Percentiles rank a stretch among this genome's conserved stretches.
Conservation (phyloP, 768 basidiomycete species). For the Mycena galericulata region DNA sequence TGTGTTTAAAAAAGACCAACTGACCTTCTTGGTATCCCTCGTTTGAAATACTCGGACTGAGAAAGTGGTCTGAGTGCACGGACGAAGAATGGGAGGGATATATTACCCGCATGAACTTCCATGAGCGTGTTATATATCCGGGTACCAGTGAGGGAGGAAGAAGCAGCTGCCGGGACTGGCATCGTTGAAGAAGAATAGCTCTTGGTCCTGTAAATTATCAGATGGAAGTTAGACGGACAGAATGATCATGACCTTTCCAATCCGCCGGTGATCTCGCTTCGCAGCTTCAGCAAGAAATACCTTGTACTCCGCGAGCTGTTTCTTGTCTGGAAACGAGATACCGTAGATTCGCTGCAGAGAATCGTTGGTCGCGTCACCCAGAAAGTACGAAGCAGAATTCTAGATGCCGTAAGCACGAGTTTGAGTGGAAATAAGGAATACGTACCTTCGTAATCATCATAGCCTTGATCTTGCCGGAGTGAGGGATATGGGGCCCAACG, state of each 20-base stretch:
- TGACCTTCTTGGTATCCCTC: slow-evolving; percentile 94
- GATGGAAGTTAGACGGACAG: not conserved
- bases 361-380: slow-evolving; percentile 93
- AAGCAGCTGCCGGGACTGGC: slow-evolving; percentile 95
- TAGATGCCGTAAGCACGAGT: slow-evolving; percentile 42
- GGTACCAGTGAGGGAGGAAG: slow-evolving; percentile 97
- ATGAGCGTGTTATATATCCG: slow-evolving; percentile 95
- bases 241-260: slow-evolving; percentile 73
- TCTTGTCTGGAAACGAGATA: slow-evolving; percentile 98
- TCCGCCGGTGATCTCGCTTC: slow-evolving; percentile 97
- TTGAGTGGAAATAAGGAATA: not conserved
- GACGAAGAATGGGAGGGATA: slow-evolving; percentile 3
- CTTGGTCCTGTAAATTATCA: slow-evolving; percentile 77
- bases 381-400: slow-evolving; percentile 99
- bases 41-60: slow-evolving; percentile 92
- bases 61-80: slow-evolving; percentile 12
- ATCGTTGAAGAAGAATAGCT: slow-evolving; percentile 99
- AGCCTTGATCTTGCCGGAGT: slow-evolving; percentile 97
- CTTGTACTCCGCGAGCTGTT: slow-evolving; percentile 95
- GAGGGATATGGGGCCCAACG: slow-evolving; percentile 96
- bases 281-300: slow-evolving; percentile 96
- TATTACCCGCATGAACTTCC: slow-evolving; percentile 89
- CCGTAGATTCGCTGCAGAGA: slow-evolving; percentile 97
- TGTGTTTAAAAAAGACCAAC: slow-evolving; percentile 14
- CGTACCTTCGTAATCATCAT: slow-evolving; percentile 94